Evolutionary conservation across 78 protist species (phyloP).

Genomic region (Creolimax fragrantissima): DNA sequence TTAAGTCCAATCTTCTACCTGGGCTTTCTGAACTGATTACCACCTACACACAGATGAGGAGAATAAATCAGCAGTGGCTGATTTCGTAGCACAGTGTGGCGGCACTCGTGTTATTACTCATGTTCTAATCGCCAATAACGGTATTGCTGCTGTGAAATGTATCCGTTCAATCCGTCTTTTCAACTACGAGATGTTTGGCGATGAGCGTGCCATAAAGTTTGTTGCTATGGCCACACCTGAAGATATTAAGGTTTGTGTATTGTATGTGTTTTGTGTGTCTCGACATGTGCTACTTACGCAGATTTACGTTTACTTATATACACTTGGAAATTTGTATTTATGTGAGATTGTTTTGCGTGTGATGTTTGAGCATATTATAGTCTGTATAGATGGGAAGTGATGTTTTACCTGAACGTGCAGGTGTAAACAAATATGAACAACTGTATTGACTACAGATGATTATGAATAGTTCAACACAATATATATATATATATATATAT

Average conservation of each 20-base stretch:
- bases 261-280: background rate
- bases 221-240: slow-evolving; percentile 93
- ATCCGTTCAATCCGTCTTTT: slow-evolving; percentile 87
- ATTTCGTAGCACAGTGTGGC: background rate
- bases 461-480: too few relatives aligned
- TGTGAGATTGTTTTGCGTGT: too few relatives aligned
- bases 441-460: too few relatives aligned
- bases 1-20: background rate
- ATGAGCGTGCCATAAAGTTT: slow-evolving; percentile 68
- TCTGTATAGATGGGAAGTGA: too few relatives aligned
- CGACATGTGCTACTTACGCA: background rate
- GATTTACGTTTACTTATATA: background rate
- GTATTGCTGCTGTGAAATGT: slow-evolving; percentile 94
- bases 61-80: background rate
- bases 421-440: too few relatives aligned
- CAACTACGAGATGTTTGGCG: slow-evolving; percentile 74
- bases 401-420: background rate
- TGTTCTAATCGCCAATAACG: slow-evolving; percentile 91
- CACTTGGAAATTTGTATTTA: background rate
- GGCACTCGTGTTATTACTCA: slow-evolving; percentile 2
- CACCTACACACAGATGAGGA: background rate
- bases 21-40: background rate
- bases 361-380: too few relatives aligned
- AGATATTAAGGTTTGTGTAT: slow-evolving; percentile 54
- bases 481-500: background rate